Base-by-base conservation (phyloP, 2,329 filamentous ascomycete genomes). In the Sarocladiaceae sp. region DNA sequence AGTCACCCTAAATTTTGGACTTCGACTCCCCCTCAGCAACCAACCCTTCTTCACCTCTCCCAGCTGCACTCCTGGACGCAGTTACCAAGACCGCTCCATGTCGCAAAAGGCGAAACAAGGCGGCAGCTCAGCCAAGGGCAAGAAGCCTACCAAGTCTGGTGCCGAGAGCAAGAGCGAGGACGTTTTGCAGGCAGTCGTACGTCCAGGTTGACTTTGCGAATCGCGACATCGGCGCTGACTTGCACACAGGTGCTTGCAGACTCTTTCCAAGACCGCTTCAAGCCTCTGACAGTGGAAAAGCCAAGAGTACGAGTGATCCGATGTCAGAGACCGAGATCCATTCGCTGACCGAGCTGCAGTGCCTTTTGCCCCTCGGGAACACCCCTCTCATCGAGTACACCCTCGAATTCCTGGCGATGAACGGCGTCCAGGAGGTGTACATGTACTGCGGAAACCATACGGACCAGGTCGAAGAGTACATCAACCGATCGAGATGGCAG, bases 361-460 rank as follows among this genome's bases (percentile, higher is more conserved):
- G 93, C 70, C 83, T 98, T 24, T 74, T 98, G 6, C 89, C 91
- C 10, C 76, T 98, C 48, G 93, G 88, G 48, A 97, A 97, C 63
- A 90, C 84, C 2, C 91, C 93, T 27, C 73, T 98, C 50, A 95
- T 98, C 67, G 93, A 98, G 65, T 97, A 98, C 63, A 97, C 91
- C 3, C 82, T 97, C 57, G 90, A 97, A 60, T 97, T 95, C 58
- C 81, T 98, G 1, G 89, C 89, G 51, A 91, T 91, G 75, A 89
- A 93, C 47, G 89, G 90, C 47, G 89, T 97, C n/a, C 82, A 93
- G 55, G 88, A 96, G 52, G 85, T 97, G 44, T 95, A 86, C 61
- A 78, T 98, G 47, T 97, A 96, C 68, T 91, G 85, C 55, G 87
- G 88, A 48, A 82, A 88, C 21, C 89, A 96, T 62, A 85, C 85